A percentile compares a stretch with the other conserved stretches of the same genome.
Conservation (phyloP, 2,329 filamentous ascomycete species). For the Pseudodiploospora longispora region DNA sequence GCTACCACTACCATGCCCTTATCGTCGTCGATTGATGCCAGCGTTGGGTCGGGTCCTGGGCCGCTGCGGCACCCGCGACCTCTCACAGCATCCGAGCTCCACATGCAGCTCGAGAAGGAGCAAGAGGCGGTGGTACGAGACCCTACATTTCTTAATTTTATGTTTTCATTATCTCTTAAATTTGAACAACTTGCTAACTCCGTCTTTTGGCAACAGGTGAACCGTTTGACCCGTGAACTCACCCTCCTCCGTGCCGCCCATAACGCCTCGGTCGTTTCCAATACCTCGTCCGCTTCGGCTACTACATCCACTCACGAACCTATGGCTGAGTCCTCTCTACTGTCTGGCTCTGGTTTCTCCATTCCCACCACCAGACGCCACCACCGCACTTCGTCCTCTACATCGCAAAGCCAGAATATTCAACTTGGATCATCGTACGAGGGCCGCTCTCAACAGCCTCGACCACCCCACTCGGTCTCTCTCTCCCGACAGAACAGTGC, state of each 20-base stretch:
- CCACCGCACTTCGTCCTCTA: conserved; percentile 50
- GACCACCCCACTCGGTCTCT: conserved; percentile 35
- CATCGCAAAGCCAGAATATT: conserved; percentile 42
- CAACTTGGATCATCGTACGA: conserved; percentile 29
- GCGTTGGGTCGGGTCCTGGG: conserved; percentile 47
- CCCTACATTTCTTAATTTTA: not conserved
- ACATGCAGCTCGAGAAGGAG: conserved; percentile 86
- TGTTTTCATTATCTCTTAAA: not conserved
- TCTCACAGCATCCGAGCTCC: conserved; percentile 80
- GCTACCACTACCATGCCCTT: conserved; percentile 15
- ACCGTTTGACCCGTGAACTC: conserved; percentile 85
- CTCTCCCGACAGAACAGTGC: conserved; percentile 49
- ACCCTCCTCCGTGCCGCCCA: conserved; percentile 67
- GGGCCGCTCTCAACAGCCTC: conserved; percentile 34
- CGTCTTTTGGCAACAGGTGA: conserved; percentile 51
- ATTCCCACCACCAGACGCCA: conserved; percentile 48
- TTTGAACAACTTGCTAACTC: not conserved
- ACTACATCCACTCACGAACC: conserved; percentile 42
- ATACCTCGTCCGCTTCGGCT: conserved; percentile 54
- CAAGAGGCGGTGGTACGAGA: conserved; percentile 78
- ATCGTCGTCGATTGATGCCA: conserved; percentile 27
- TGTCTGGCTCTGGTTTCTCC: conserved; percentile 50
- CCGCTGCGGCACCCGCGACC: conserved; percentile 82
- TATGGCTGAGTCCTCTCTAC: conserved; percentile 41
- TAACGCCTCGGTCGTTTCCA: conserved; percentile 58